phyloP scores from a whole-genome alignment of 148 eudicot genomes.

The Amaranthus hypochondriacus region DNA sequence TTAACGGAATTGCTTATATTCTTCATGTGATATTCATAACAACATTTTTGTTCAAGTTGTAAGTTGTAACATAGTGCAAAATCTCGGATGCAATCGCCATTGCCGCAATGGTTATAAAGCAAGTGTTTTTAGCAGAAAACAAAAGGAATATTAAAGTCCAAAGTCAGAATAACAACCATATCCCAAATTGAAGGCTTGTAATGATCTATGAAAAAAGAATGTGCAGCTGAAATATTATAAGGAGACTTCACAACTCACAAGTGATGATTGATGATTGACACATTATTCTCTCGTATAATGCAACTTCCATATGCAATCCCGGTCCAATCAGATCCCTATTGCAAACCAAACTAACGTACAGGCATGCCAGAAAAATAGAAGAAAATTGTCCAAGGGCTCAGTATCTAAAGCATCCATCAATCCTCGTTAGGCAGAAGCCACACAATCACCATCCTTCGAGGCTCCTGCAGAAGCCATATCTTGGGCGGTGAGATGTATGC shows the following conservation, averaged over 20 bases:
- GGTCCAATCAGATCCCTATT: background rate
- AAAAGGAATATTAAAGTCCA: background rate
- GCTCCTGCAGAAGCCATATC: constrained; percentile 19
- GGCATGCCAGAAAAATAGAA: constrained; percentile 7
- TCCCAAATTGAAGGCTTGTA: background rate
- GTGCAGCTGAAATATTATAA: background rate
- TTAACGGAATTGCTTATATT: background rate
- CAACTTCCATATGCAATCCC: background rate
- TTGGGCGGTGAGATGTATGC: constrained; percentile 9
- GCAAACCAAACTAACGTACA: background rate
- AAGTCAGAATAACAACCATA: background rate
- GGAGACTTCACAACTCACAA: background rate
- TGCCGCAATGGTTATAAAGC: too few relatives aligned
- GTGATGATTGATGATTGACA: background rate
- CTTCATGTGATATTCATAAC: background rate
- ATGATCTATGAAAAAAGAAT: too few relatives aligned
- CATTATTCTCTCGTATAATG: background rate
- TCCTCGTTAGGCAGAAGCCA: constrained; percentile 17
- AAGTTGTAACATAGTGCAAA: background rate
- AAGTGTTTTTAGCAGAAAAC: background rate
- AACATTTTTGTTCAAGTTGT: background rate
- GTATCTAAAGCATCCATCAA: constrained; percentile 12
- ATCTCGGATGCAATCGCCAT: too few relatives aligned
- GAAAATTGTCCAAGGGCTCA: constrained; percentile 13
- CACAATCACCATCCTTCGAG: constrained; percentile 15